Conservation (phyloP, 2,329 filamentous ascomycete species). For the Pleoardoris graminearum region DNA sequence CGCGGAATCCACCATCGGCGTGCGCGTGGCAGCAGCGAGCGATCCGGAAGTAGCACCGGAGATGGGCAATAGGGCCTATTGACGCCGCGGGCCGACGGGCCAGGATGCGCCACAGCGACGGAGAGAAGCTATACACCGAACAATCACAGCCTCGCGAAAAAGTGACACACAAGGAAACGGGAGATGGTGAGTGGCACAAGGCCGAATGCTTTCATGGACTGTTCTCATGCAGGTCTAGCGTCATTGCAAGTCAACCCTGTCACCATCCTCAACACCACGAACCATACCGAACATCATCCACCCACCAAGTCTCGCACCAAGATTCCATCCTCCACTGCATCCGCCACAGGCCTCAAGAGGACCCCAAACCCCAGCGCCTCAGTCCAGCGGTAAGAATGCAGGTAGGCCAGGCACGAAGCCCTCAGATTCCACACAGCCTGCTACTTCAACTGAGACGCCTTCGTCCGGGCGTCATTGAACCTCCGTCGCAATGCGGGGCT, state of each 20-base stretch:
- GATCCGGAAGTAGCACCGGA: no score
- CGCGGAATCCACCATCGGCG: background rate
- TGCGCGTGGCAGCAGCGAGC: background rate
- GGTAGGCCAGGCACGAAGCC: constrained; percentile 1
- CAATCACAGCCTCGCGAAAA: background rate
- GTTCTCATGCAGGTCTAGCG: background rate
- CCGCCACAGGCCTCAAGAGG: background rate
- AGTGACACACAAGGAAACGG: background rate
- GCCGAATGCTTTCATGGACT: background rate
- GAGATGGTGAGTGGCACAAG: background rate
- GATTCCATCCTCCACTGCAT: background rate
- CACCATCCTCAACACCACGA: no score
- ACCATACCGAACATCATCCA: no score
- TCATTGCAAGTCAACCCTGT: background rate
- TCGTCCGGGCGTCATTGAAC: background rate
- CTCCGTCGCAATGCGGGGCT: background rate
- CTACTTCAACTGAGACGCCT: background rate
- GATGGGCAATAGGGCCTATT: no score
- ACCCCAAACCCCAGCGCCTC: background rate
- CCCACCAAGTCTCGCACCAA: background rate
- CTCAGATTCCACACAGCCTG: constrained; percentile 2
- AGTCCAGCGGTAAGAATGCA: background rate
- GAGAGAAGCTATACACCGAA: no score
- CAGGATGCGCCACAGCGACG: no score
- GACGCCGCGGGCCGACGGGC: no score